These are phyloP conservation scores for Ophiostoma piceae DNA, from an alignment of 2,329 filamentous ascomycete species.

Conservation along the genomic window DNA sequence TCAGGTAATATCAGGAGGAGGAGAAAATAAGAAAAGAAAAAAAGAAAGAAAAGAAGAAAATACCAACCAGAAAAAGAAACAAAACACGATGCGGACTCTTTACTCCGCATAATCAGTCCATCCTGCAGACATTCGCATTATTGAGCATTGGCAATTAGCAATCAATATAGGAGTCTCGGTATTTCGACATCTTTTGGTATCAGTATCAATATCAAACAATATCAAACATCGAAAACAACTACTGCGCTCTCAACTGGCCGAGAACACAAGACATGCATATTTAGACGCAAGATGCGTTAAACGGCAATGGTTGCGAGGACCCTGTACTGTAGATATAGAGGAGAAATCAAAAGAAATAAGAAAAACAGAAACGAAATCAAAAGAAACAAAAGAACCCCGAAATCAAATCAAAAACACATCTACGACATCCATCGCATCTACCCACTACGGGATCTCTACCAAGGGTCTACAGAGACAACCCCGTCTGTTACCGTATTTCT, in stretches of 20 bases:
- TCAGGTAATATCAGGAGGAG: neutral
- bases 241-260: neutral
- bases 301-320: neutral
- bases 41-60: conserved; percentile 9
- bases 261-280: neutral
- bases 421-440: neutral
- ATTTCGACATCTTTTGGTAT: neutral
- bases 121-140: neutral
- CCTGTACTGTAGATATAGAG: neutral
- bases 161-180: too few species aligned
- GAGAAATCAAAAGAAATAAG: neutral
- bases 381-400: neutral
- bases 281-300: neutral
- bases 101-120: neutral
- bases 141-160: neutral
- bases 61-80: neutral
- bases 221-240: neutral
- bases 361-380: neutral
- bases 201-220: neutral
- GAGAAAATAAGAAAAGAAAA: neutral
- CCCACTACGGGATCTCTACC: neutral
- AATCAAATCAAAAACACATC: neutral
- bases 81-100: neutral
- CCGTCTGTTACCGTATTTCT: neutral
- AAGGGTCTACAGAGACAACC: conserved; percentile 3